Conservation (phyloP, 2,329 filamentous ascomycete species). For the Diaporthe caulivora region DNA sequence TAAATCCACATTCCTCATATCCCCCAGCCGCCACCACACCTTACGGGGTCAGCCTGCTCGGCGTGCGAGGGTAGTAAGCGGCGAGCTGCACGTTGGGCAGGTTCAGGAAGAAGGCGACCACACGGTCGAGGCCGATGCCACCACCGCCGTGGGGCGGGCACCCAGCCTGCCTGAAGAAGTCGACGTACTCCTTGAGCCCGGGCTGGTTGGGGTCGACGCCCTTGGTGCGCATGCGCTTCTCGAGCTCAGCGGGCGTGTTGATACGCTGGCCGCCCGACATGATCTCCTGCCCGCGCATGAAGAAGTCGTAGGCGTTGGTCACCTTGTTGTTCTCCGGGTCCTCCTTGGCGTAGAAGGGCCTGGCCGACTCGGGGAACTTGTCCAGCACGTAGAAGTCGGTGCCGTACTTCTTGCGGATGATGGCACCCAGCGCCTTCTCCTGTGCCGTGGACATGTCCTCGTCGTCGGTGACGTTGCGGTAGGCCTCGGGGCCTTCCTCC, state of each 20-base stretch:
- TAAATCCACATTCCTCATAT: not conserved
- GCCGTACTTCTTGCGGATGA: constrained; percentile 89
- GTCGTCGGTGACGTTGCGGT: constrained; percentile 76
- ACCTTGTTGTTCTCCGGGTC: constrained; percentile 75
- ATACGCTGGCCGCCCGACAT: constrained; percentile 93
- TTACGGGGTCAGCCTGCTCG: constrained; percentile 69
- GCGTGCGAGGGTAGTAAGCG: constrained; percentile 70
- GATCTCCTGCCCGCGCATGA: constrained; percentile 93
- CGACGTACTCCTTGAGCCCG: constrained; percentile 91
- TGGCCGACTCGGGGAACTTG: constrained; percentile 90
- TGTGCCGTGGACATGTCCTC: constrained; percentile 86
- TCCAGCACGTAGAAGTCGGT: constrained; percentile 98
- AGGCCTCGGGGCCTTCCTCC: constrained; percentile 78
- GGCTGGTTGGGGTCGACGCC: constrained; percentile 81
- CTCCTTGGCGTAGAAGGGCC: constrained; percentile 93
- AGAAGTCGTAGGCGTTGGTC: constrained; percentile 82
- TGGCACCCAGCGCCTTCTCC: constrained; percentile 88
- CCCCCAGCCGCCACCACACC: not conserved
- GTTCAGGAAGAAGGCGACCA: constrained; percentile 76
- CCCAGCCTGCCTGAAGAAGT: constrained; percentile 83
- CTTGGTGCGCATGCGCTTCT: constrained; percentile 81
- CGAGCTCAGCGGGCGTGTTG: constrained; percentile 81
- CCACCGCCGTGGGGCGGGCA: constrained; percentile 92
- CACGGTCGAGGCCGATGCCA: constrained; percentile 89
- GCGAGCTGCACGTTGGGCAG: constrained; percentile 71